Conservation (phyloP, 352 stramenopile species). For the Phytophthora tubulina region DNA sequence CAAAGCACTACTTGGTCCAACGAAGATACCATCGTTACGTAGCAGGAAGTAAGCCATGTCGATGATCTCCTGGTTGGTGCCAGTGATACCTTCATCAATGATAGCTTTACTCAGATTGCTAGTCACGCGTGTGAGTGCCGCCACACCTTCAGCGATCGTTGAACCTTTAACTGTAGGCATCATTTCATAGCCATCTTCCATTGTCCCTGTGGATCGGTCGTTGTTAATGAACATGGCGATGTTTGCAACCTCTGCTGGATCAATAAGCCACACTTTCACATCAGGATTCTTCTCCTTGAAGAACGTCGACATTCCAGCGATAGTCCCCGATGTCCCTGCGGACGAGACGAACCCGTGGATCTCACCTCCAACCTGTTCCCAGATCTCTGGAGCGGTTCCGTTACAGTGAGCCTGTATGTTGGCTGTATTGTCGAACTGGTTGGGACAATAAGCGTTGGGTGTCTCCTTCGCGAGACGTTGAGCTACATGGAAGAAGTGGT, state of each 20-base stretch:
- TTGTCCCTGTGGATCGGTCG: constrained; percentile 51
- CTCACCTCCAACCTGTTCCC: constrained; percentile 84
- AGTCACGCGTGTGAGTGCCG: constrained; percentile 91
- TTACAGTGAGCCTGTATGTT: constrained; percentile 81
- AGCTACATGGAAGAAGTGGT: constrained; percentile 84
- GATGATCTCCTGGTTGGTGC: constrained; percentile 93
- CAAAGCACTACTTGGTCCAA: constrained; percentile 80
- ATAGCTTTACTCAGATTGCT: constrained; percentile 91
- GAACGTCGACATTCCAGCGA: constrained; percentile 93
- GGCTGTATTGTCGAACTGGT: constrained; percentile 85
- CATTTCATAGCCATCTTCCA: constrained; percentile 91
- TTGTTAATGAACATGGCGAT: constrained; percentile 87
- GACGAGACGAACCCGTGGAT: constrained; percentile 93
- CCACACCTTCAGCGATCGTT: constrained; percentile 95
- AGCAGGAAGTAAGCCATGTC: constrained; percentile 93
- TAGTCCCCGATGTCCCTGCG: constrained; percentile 91
- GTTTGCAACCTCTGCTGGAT: constrained; percentile 81
- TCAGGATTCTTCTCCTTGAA: constrained; percentile 86
- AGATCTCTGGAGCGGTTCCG: constrained; percentile 91
- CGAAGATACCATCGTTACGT: constrained; percentile 92
- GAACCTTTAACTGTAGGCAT: constrained; percentile 76
- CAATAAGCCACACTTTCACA: constrained; percentile 72
- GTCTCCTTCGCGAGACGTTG: constrained; percentile 53
- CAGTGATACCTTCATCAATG: constrained; percentile 92
- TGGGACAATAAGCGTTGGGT: constrained; percentile 57